Percentiles rank a stretch among this genome's conserved stretches.
Evolutionary conservation across 2,329 filamentous ascomycete species (phyloP).

Genomic region (Esteya vermicola): DNA sequence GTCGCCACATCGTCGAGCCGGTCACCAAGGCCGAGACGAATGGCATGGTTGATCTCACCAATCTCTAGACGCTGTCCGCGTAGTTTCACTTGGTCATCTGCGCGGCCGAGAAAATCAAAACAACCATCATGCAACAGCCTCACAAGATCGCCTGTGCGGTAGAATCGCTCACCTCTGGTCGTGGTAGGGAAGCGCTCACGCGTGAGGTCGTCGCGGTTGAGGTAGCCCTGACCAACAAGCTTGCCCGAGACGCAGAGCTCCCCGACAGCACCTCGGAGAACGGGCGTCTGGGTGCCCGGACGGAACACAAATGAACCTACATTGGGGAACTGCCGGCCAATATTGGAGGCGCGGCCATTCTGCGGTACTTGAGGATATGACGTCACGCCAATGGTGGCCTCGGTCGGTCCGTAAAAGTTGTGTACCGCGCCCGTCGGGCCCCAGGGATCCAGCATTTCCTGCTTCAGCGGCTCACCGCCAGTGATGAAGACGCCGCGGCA

Average conservation of each 20-base stretch:
- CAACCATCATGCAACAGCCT: conserved; percentile 65
- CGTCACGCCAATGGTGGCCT: conserved; percentile 84
- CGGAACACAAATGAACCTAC: conserved; percentile 70
- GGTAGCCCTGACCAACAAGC: conserved; percentile 78
- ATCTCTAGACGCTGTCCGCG: conserved; percentile 81
- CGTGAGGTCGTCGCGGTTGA: conserved; percentile 69
- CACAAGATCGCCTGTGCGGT: conserved; percentile 81
- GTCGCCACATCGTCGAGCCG: conserved; percentile 57
- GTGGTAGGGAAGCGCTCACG: conserved; percentile 60
- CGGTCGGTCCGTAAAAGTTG: conserved; percentile 86
- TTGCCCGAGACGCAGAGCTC: conserved; percentile 81
- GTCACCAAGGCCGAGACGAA: conserved; percentile 42
- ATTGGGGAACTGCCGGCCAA: conserved; percentile 75
- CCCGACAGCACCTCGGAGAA: conserved; percentile 65
- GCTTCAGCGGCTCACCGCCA: conserved; percentile 74
- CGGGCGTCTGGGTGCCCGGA: conserved; percentile 53
- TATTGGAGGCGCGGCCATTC: conserved; percentile 74
- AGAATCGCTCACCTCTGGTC: conserved; percentile 44
- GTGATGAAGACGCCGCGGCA: conserved; percentile 84
- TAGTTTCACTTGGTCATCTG: conserved; percentile 85
- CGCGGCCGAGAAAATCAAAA: conserved; percentile 76
- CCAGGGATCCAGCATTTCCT: conserved; percentile 81
- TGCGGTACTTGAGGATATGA: conserved; percentile 71
- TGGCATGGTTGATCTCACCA: conserved; percentile 78
- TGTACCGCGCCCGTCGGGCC: conserved; percentile 69